Base-by-base conservation (phyloP, 345 rosid genomes). In the Syzygium jambos region DNA sequence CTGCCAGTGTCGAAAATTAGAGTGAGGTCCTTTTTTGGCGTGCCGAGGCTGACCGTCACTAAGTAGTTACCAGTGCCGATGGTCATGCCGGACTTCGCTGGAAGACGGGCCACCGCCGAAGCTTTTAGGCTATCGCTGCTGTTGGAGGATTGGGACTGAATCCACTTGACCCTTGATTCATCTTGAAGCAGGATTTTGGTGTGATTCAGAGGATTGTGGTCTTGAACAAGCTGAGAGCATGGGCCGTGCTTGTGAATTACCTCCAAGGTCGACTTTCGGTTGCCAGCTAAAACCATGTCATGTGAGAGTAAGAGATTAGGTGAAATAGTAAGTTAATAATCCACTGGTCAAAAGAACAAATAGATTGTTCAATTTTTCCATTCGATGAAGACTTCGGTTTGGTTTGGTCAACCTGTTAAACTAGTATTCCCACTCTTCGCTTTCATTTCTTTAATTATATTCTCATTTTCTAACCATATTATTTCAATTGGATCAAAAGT, bases 1-100 rank as follows among this genome's bases (percentile, higher is more conserved):
- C 89, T 91, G 1, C 89, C 92, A 1, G 89, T 91, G 51, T 90
- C 91, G 4, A 92, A 88, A 9, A 85, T 21, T 38, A 92, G 89
- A 0, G 91, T 63, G 12, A 87, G 13, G 2, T 85, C 23, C 52
- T 80, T 30, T 51, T 30, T 52, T 1, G 92, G 93, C 0, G 91
- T 85, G 6, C 92, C 92, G 0, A 88, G 57, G 5, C 89, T 89
- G 11, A 89, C 57, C 0, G 86, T 88, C 19, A 89, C 86, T 43
- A 87, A 13, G 52, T 87, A 89, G 59, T 90, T 38, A 3, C 83
- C 89, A 21, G 78, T 9, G 11, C 89, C 91, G 4, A 90, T 8
- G 30, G 56, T 46, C 30, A 54, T 55, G 46, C 85, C 88, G 0
- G 88, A 86, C 57, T 34, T 22, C 22, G 13, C 55, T 34, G 59